These are phyloP conservation scores for Colletotrichum sp. DNA, from an alignment of 2,329 filamentous ascomycete genomes.

Conservation along the genomic window DNA sequence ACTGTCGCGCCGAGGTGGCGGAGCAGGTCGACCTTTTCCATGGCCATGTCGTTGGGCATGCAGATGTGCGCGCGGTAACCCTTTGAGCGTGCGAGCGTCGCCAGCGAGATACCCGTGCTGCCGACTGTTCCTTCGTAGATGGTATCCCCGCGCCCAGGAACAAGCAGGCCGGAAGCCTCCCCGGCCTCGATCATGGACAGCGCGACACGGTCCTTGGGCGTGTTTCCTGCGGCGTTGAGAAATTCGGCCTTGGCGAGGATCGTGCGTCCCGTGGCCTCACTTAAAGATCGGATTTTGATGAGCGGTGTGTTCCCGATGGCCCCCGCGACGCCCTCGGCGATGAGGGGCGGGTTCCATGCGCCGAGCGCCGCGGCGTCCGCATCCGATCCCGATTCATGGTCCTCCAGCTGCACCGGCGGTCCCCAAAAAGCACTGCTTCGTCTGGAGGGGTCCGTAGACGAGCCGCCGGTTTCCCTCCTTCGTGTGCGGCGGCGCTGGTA, in stretches of 20 bases:
- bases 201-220: constrained; percentile 94
- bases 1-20: constrained; percentile 91
- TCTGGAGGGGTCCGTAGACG: constrained; percentile 27
- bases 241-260: constrained; percentile 97
- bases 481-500: constrained; percentile 55
- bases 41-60: constrained; percentile 91
- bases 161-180: constrained; percentile 77
- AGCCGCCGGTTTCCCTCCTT: constrained; percentile 2
- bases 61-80: constrained; percentile 95
- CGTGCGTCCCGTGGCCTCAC: constrained; percentile 82
- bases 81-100: constrained; percentile 83
- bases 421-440: constrained; percentile 52
- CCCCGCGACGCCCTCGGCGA: constrained; percentile 83
- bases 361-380: constrained; percentile 21
- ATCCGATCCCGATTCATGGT: constrained; percentile 50
- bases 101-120: constrained; percentile 93
- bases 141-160: constrained; percentile 83
- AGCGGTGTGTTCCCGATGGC: constrained; percentile 95
- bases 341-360: constrained; percentile 32
- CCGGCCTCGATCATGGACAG: constrained; percentile 86
- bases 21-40: constrained; percentile 89
- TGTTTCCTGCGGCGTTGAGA: constrained; percentile 91
- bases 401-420: constrained; percentile 58
- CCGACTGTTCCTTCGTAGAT: constrained; percentile 98
- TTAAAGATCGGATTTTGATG: constrained; percentile 84